phyloP scores from a whole-genome alignment of 2,329 filamentous ascomycete genomes.

The Ramichloridium luteum region DNA sequence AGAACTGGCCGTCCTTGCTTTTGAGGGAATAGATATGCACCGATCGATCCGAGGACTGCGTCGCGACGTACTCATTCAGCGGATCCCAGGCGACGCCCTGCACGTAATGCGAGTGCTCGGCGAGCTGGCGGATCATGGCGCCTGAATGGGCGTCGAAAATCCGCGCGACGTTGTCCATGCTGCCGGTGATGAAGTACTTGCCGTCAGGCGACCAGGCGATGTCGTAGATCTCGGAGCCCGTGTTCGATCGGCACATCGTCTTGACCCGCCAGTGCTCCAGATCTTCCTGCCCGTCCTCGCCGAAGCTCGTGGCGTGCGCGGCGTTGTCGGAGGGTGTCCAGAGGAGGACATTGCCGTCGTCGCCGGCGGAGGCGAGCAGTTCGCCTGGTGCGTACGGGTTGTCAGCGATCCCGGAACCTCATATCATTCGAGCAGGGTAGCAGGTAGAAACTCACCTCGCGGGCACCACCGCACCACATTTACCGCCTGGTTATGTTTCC shows the following conservation, averaged over 20 bases:
- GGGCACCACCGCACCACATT: conserved; percentile 96
- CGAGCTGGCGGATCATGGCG: conserved; percentile 73
- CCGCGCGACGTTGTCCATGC: conserved; percentile 96
- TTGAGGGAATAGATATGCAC: conserved; percentile 95
- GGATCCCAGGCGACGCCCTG: conserved; percentile 98
- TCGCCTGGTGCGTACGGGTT: conserved; percentile 49
- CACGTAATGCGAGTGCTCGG: conserved; percentile 95
- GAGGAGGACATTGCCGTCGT: conserved; percentile 92
- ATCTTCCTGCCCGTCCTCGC: conserved; percentile 76
- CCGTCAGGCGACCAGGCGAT: conserved; percentile 98
- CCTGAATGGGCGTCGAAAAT: conserved; percentile 89
- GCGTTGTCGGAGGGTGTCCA: conserved; percentile 83
- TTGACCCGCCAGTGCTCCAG: conserved; percentile 96
- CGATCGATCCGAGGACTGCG: conserved; percentile 93
- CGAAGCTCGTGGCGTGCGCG: conserved; percentile 51
- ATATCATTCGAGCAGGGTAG: background rate
- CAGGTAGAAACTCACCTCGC: conserved; percentile 52
- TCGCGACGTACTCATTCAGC: conserved; percentile 93
- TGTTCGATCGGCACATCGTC: conserved; percentile 88
- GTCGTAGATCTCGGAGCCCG: conserved; percentile 90
- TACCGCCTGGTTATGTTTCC: conserved; percentile 91
- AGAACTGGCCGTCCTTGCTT: conserved; percentile 93
- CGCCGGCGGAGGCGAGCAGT: conserved; percentile 83
- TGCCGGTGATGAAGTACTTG: conserved; percentile 90
- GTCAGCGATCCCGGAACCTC: background rate